Evolutionary conservation across 495 filamentous ascomycete species (phyloP), one percentile per base, ranked within the genome.

Genomic region (Echria macrotheca): DNA sequence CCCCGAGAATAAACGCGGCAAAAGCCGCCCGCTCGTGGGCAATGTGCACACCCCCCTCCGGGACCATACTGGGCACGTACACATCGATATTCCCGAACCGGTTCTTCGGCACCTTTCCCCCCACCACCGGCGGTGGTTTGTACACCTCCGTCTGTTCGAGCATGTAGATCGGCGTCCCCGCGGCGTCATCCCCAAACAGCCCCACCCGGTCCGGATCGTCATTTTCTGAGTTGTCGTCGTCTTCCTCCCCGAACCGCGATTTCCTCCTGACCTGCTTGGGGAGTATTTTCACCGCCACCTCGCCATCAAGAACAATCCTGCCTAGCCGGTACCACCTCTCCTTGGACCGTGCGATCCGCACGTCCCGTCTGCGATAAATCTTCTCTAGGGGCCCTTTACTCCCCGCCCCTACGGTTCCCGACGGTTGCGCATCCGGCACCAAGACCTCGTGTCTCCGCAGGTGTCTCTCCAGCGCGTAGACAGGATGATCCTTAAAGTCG

Each of bases 31-130:
- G 73, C 21, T 81, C 74, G 56, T 85, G 76, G 37, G 63, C 26
- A 1, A 74, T 46, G 24, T 99, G 87, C 29, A 75, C 72, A 1
- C 83, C 93, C 11, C 93, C 94, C 11, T 74, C 63, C 0, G 93
- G 93, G 6, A 96, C 72, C 93, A 99, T 99, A 52, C 81, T 89
- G 1, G 91, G 85, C 8, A 93, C 87, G 60, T 91, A 97, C 19
- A 97, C 58, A 60, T 97, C 93, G 33, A 97, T 58, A 55, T 99
- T 99, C 0, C 87, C 87, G 58, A 82, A 99, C 7, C 70, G 75
- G 55, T 99, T 99, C 52, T 83, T 86, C 3, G 91, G 93, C 7
- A 99, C 76, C 12, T 67, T 73, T 4, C 91, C 91, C 38, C 78
- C 62, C 2, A 84, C 68, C 7, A 97, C 84, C 0, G 89, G 82